Evolutionary conservation across 768 basidiomycete genomes (phyloP).

Genomic region (Coprinopsis cinerea): DNA sequence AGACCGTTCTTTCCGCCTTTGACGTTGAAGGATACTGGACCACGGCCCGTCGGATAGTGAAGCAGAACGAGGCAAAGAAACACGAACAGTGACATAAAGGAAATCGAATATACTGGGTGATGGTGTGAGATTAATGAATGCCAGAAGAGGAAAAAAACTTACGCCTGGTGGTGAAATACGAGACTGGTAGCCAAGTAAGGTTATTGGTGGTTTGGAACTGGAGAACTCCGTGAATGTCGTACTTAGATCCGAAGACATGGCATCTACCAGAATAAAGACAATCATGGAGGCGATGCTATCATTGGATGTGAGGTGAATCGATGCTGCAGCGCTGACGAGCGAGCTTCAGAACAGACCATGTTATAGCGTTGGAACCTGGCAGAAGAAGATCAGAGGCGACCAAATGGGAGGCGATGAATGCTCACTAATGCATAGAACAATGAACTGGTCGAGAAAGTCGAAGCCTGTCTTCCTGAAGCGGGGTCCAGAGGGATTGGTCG

Average conservation of each 20-base stretch:
- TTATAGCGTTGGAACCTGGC: background rate
- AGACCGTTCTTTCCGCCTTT: background rate
- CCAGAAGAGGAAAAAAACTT: background rate
- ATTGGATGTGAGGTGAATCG: background rate
- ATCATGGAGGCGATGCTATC: background rate
- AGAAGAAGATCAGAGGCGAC: background rate
- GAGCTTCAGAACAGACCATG: background rate
- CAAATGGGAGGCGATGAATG: background rate
- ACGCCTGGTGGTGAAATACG: background rate
- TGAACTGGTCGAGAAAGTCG: conserved; percentile 1
- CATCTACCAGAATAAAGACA: background rate
- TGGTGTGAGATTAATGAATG: background rate
- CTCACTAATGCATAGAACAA: conserved; percentile 8
- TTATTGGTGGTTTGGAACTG: background rate
- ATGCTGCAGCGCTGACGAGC: background rate
- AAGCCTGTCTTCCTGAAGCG: background rate
- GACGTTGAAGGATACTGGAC: background rate
- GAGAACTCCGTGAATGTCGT: background rate
- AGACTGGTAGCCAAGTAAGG: background rate
- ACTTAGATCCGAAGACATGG: background rate
- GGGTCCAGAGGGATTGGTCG: background rate
- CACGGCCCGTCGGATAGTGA: background rate
- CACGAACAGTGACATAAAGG: conserved; percentile 1
- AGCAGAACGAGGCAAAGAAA: background rate
- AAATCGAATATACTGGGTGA: conserved; percentile 2